A percentile compares a stretch with the other conserved stretches of the same genome.
phyloP scores from a whole-genome alignment of 108 stramenopile species.

The Stephanodiscus minutulus region DNA sequence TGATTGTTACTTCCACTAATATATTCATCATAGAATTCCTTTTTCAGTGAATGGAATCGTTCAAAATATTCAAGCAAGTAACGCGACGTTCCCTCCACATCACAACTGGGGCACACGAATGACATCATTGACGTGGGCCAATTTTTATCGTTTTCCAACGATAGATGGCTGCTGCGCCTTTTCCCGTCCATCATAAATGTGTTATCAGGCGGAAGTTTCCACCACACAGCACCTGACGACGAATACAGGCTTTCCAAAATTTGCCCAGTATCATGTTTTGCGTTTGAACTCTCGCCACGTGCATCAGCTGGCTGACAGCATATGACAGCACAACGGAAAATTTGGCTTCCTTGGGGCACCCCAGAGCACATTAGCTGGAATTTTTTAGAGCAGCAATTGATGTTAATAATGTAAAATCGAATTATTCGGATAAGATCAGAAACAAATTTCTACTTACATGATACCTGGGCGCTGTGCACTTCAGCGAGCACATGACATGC shows the following conservation, averaged over 20 bases:
- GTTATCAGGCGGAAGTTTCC: background rate
- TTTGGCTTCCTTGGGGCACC: slow-evolving; percentile 24
- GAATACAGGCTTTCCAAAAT: slow-evolving; percentile 6
- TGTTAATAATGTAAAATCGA: background rate
- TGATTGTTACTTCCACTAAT: background rate
- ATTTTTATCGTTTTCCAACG: slow-evolving; percentile 14
- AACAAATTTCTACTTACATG: slow-evolving; percentile 28
- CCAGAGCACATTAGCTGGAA: slow-evolving; percentile 13
- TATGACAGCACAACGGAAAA: slow-evolving; percentile 15
- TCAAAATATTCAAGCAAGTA: slow-evolving; percentile 52
- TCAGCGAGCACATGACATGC: slow-evolving; percentile 15
- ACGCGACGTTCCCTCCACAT: slow-evolving; percentile 48
- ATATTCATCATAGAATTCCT: slow-evolving; percentile 30
- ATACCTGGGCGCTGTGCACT: slow-evolving; percentile 21
- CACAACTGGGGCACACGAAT: slow-evolving; percentile 44
- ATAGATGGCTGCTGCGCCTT: slow-evolving; percentile 10
- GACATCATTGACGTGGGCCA: slow-evolving; percentile 26
- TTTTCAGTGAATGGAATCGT: slow-evolving; percentile 41
- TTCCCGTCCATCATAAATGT: background rate
- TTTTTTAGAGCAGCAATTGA: background rate
- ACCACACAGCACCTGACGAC: slow-evolving; percentile 7
- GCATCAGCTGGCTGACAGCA: slow-evolving; percentile 3
- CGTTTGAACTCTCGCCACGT: background rate
- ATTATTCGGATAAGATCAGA: background rate
- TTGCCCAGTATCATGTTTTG: background rate